Conservation (phyloP, 1,139 yeast genomes). For the Citeromyces hawaiiensis region DNA sequence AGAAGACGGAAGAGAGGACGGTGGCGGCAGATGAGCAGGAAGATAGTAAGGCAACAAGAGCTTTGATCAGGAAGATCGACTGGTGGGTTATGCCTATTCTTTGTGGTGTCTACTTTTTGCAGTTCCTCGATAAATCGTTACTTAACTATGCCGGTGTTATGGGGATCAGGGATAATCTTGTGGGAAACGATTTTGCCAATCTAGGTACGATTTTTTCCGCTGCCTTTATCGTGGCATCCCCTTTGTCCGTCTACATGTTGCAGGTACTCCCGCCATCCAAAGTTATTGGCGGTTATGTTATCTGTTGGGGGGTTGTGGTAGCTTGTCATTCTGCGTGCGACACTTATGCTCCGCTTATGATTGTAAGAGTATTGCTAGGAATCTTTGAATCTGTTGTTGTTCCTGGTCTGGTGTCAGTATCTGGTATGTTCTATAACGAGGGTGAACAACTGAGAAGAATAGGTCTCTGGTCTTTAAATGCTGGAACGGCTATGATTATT, state of each 20-base stretch:
- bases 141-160: conserved; percentile 31
- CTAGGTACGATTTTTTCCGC: conserved; percentile 29
- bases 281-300: conserved; percentile 22
- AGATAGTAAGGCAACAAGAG: conserved; percentile 6
- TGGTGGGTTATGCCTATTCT: conserved; percentile 35
- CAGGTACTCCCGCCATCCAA: conserved; percentile 27
- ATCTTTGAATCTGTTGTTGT: conserved; percentile 37
- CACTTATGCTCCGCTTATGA: conserved; percentile 26
- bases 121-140: conserved; percentile 29
- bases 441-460: conserved; percentile 37
- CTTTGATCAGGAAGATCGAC: conserved; percentile 36
- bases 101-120: conserved; percentile 28
- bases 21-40: neutral
- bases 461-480: conserved; percentile 46
- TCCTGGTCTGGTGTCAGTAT: conserved; percentile 32
- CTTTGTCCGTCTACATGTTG: conserved; percentile 23
- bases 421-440: conserved; percentile 38
- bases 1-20: neutral
- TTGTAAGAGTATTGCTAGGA: conserved; percentile 26
- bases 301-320: conserved; percentile 28
- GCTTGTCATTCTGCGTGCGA: conserved; percentile 17
- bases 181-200: conserved; percentile 25
- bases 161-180: conserved; percentile 22
- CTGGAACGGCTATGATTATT: conserved; percentile 20
- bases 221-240: conserved; percentile 34